These are phyloP conservation scores for Saturnispora halmiae DNA, from an alignment of 805 yeast genomes.

Conservation along the genomic window DNA sequence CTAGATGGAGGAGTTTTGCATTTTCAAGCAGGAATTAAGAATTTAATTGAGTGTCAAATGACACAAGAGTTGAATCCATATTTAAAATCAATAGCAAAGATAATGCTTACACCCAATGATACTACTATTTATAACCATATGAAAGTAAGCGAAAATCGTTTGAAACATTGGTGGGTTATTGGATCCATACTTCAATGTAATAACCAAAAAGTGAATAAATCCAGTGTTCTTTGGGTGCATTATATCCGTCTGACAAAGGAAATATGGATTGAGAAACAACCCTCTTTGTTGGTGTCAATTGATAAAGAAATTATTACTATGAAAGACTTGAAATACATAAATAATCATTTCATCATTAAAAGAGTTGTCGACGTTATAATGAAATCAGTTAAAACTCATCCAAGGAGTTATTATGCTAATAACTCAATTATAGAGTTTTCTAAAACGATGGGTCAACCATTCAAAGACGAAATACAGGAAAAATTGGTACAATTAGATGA, in stretches of 20 bases:
- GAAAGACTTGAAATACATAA: background rate
- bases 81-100: background rate
- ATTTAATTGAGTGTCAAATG: background rate
- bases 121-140: slow-evolving; percentile 3
- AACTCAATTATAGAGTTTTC: slow-evolving; percentile 24
- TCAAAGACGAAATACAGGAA: background rate
- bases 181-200: slow-evolving; percentile 17
- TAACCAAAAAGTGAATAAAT: slow-evolving; percentile 27
- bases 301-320: background rate
- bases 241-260: slow-evolving; percentile 11
- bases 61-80: background rate
- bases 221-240: slow-evolving; percentile 27
- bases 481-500: slow-evolving; percentile 6
- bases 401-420: slow-evolving; percentile 42
- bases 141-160: background rate
- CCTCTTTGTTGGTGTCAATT: background rate
- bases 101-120: slow-evolving; percentile 1
- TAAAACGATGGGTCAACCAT: background rate
- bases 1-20: background rate
- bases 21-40: background rate
- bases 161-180: slow-evolving; percentile 9
- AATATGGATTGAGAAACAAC: too few species aligned
- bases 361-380: background rate
- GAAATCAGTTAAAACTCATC: slow-evolving; percentile 33
- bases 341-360: background rate